These are phyloP conservation scores for Biscogniauxia sp. DNA, from an alignment of 2,329 filamentous ascomycete genomes.

Conservation along the genomic window DNA sequence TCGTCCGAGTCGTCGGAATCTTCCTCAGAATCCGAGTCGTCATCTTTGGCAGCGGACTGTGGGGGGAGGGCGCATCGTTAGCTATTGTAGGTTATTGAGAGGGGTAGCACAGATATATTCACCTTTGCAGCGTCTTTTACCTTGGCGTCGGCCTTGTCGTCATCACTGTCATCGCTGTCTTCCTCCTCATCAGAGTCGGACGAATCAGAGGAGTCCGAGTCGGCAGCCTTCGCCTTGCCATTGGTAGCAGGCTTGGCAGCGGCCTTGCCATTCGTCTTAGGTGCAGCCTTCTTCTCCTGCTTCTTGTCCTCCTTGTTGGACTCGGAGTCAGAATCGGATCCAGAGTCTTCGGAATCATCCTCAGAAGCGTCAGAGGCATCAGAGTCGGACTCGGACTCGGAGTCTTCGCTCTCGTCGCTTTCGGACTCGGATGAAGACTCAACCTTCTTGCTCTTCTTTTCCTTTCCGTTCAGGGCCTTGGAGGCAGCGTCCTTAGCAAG, in stretches of 20 bases:
- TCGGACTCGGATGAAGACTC: constrained; percentile 38
- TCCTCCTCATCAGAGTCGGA: constrained; percentile 35
- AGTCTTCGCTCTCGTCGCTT: constrained; percentile 20
- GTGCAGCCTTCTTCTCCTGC: constrained; percentile 31
- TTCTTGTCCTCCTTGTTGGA: constrained; percentile 30
- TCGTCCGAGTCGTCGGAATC: constrained; percentile 30
- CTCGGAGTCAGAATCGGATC: constrained; percentile 21
- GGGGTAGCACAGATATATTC: constrained; percentile 10
- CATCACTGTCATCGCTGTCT: constrained; percentile 26
- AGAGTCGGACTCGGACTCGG: constrained; percentile 34
- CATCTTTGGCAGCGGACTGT: constrained; percentile 11
- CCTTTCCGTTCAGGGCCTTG: constrained; percentile 42
- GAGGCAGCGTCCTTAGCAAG: constrained; percentile 58
- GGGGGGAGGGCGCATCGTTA: neutral
- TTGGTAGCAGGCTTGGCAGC: constrained; percentile 26
- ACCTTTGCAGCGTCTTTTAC: constrained; percentile 24
- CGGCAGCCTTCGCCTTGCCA: constrained; percentile 33
- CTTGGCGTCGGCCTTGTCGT: constrained; percentile 28
- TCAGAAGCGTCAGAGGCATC: constrained; percentile 27
- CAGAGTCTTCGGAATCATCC: constrained; percentile 24
- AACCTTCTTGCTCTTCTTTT: constrained; percentile 37
- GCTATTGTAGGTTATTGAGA: neutral
- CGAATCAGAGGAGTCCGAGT: constrained; percentile 34
- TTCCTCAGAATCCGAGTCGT: constrained; percentile 31
- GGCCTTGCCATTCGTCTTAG: constrained; percentile 29